These are phyloP conservation scores for Boletus rubropictus DNA, from an alignment of 768 basidiomycete species.

Conservation along the genomic window DNA sequence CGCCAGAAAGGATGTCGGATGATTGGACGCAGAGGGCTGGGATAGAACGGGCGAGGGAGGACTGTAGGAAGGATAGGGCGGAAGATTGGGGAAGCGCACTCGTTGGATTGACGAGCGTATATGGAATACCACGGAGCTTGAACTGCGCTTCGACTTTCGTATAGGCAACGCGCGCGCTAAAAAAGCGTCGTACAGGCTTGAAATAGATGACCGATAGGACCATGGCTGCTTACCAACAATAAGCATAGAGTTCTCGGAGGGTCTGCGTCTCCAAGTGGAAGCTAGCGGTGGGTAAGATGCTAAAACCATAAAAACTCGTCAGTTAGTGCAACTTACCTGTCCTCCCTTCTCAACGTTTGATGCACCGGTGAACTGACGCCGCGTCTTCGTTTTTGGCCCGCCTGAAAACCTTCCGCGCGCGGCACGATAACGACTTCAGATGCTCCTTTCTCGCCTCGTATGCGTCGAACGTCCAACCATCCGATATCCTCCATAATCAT, in stretches of 20 bases:
- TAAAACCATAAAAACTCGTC: neutral
- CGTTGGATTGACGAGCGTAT: conserved; percentile 64
- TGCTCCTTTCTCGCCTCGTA: conserved; percentile 42
- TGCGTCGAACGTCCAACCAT: conserved; percentile 69
- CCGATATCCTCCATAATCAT: conserved; percentile 74
- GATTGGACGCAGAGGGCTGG: conserved; percentile 83
- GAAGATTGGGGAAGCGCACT: conserved; percentile 35
- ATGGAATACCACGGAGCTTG: conserved; percentile 74
- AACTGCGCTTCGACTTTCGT: conserved; percentile 85
- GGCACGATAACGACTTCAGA: conserved; percentile 11
- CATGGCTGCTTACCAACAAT: conserved; percentile 66
- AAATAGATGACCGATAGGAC: neutral
- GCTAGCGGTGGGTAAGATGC: conserved; percentile 11
- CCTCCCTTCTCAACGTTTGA: conserved; percentile 19
- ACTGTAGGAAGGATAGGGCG: conserved; percentile 56
- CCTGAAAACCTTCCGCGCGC: conserved; percentile 15
- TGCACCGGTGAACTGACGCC: conserved; percentile 5
- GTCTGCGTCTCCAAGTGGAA: conserved; percentile 71
- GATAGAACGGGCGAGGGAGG: conserved; percentile 68
- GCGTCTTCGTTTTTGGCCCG: conserved; percentile 30
- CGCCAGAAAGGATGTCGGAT: conserved; percentile 72
- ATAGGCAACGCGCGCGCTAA: conserved; percentile 84
- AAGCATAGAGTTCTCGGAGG: conserved; percentile 74
- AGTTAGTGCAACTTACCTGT: conserved; percentile 20
- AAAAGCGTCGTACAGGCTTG: neutral